phyloP scores from a whole-genome alignment of 257 asterid genomes.

The Knoxia roxburghii region DNA sequence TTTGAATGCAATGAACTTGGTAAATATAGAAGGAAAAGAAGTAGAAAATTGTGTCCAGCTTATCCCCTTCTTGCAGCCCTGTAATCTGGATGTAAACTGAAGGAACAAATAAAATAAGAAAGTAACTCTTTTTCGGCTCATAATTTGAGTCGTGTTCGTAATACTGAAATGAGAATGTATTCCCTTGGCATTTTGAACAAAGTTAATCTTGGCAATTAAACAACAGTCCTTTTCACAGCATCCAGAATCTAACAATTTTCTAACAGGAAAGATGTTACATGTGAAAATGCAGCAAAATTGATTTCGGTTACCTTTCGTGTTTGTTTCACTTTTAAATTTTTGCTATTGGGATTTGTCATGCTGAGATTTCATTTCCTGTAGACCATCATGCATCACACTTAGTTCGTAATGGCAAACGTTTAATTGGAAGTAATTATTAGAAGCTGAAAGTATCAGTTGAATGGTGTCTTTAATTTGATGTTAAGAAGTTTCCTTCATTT shows the following conservation, averaged over 20 bases:
- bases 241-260: background rate
- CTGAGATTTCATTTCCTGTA: background rate
- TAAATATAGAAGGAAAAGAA: background rate
- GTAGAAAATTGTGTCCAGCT: background rate
- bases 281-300: background rate
- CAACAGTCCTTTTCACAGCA: background rate
- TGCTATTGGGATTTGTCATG: background rate
- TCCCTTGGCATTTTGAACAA: background rate
- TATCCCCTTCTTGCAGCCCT: too few species aligned
- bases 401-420: background rate
- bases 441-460: background rate
- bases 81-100: background rate
- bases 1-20: background rate
- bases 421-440: background rate
- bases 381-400: too few species aligned
- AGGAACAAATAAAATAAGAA: too few species aligned
- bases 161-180: too few species aligned
- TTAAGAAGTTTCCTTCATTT: background rate
- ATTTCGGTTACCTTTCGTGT: background rate
- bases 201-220: background rate
- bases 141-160: too few species aligned
- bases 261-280: too few species aligned
- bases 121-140: too few species aligned
- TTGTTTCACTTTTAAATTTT: background rate
- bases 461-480: slow-evolving; percentile 5